Percentiles rank a stretch among this genome's conserved stretches.
These are phyloP conservation scores for Acer negundo DNA, from an alignment of 345 rosid genomes.

Conservation along the genomic window DNA sequence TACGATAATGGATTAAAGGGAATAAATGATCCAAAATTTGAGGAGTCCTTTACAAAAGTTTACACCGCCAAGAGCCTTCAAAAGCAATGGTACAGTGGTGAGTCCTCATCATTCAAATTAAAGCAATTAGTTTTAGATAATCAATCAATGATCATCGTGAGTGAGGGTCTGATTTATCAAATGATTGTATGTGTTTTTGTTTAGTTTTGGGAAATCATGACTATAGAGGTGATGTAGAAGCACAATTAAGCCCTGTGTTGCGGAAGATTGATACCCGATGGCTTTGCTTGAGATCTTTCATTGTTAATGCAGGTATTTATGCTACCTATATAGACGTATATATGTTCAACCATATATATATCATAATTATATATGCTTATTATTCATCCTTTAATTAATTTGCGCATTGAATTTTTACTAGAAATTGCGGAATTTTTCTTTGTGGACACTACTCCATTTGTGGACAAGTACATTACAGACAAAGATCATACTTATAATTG, in stretches of 20 bases:
- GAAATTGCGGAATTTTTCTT: constrained; percentile 33
- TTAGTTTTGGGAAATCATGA: constrained; percentile 46
- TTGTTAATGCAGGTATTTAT: constrained; percentile 24
- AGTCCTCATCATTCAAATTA: background rate
- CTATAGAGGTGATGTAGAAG: constrained; percentile 39
- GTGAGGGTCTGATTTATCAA: too few species aligned
- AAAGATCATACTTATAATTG: constrained; percentile 32
- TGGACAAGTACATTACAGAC: constrained; percentile 26
- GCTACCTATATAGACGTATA: too few species aligned
- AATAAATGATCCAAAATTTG: constrained; percentile 41
- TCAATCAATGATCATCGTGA: too few species aligned
- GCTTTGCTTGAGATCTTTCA: constrained; percentile 35
- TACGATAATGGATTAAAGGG: constrained; percentile 44
- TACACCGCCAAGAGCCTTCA: constrained; percentile 48
- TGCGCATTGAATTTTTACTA: background rate
- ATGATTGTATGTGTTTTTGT: background rate
- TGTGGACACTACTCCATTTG: constrained; percentile 40
- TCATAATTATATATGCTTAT: too few species aligned
- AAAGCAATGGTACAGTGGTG: constrained; percentile 54
- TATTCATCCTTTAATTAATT: too few species aligned
- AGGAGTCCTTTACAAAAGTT: constrained; percentile 43
- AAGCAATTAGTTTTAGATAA: too few species aligned
- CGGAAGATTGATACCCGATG: constrained; percentile 28
- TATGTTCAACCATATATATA: too few species aligned
- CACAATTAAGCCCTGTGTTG: constrained; percentile 29